Evolutionary conservation across 208 protist species (phyloP), one percentile per base, ranked within the genome.

Genomic region (Herpetomonas samuelpessoai): DNA sequence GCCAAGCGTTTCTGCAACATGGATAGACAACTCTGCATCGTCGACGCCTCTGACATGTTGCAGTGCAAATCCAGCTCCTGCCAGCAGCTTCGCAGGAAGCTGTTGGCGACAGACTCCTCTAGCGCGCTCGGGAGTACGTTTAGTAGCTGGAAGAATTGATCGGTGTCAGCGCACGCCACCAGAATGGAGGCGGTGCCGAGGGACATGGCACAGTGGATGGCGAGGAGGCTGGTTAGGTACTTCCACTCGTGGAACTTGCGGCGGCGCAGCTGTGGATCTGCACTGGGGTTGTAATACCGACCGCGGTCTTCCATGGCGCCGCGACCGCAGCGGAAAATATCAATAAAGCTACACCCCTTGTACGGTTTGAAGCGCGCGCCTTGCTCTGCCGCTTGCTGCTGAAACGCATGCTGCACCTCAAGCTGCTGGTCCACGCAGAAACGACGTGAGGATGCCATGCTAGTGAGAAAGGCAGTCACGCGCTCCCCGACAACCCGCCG

Each of bases 41-140:
- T 53, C 30, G 63, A 26, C 18, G 56, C 62, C 1, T 59, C 27
- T 6, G 73, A 64, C 69, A 76, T 76, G 53, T 61, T 62, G 50
- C 65, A 79, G 29, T 81, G 75, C 18, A 83, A 41, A 21, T 71
- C 57, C 47, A 93, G 78, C 58, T 84, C 80, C 18, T 79, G 68
- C 86, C 86, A 93, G 55, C 71, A 83, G 65, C 75, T 84, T 27
- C 41, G 46, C 21, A 90, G 50, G 66, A 90, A 93, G 18, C 27
- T 68, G 14, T 57, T 27, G n/a, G 57, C 66, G 3, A 68, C 61
- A 3, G 47, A 35, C 63, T 89, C 79, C 68, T 93, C 86, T 31
- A 93, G 60, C 1, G 77, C 50, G 58, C 86, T 93, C 3, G 86
- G 86, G 2, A 88, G 62, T 1, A 62, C 29, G 7, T 59, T 44